phyloP scores from a whole-genome alignment of 2,329 filamentous ascomycete species.

The Scedosporium aurantiacum region DNA sequence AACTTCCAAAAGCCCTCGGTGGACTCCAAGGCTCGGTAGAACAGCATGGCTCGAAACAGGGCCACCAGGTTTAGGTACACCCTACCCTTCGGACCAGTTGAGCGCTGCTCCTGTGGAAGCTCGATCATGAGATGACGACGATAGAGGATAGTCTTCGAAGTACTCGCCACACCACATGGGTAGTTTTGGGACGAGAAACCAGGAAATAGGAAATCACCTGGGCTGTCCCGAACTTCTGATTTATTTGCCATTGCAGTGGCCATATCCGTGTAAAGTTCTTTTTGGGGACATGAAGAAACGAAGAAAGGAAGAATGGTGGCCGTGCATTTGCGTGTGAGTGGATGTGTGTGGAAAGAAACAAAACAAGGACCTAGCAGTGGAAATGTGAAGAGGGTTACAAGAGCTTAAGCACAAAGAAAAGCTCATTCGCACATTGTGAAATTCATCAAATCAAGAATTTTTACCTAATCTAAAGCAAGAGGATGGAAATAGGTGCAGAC shows the following conservation, averaged over 20 bases:
- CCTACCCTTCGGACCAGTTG: neutral
- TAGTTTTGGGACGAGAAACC: neutral
- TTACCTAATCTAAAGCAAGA: too few species aligned
- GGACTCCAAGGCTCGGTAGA: neutral
- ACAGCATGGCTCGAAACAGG: neutral
- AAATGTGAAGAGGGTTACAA: too few species aligned
- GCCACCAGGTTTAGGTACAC: slow-evolving; percentile 1
- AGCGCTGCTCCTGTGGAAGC: neutral
- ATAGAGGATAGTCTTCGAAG: neutral
- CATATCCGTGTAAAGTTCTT: neutral
- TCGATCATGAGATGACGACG: neutral
- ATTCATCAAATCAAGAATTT: too few species aligned
- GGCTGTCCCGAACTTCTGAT: neutral
- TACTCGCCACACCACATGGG: neutral
- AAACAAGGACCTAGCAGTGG: too few species aligned
- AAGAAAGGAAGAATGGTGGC: neutral
- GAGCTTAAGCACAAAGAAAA: too few species aligned
- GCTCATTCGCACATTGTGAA: too few species aligned
- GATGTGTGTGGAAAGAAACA: too few species aligned
- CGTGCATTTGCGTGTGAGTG: too few species aligned
- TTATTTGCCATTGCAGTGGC: neutral
- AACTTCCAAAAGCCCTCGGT: neutral
- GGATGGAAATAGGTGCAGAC: too few species aligned
- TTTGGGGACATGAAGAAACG: neutral
- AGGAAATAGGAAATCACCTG: neutral